Evolutionary conservation across 208 protist species (phyloP), one percentile per base, ranked within the genome.

Genomic region (Porcisia hertigi): DNA sequence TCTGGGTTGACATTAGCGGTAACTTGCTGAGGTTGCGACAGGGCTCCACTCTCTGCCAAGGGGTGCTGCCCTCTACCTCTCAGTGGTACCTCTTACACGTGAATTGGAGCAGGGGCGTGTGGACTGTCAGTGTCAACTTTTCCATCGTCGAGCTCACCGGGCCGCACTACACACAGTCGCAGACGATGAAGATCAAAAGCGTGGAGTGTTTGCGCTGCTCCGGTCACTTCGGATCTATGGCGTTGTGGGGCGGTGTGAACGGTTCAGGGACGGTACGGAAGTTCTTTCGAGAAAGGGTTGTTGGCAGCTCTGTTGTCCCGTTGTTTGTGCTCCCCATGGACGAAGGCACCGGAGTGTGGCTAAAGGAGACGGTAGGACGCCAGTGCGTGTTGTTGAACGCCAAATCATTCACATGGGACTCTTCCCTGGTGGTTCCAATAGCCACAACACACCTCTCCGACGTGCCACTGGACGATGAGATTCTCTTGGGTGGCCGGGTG

Each of bases 241-340:
- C 86, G 55, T 78, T 86, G 60, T 88, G 86, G 86, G 75, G 75
- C 20, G 76, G 73, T 0, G 20, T 47, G 14, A 77, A 73, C 59
- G 80, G 82, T 23, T 60, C 80, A 36, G 76, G 77, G 47, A 71
- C 78, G 16, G 84, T 85, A 41, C 78, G 75, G 39, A 75, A 47
- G 12, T 81, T 78, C 60, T 81, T 77, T 60, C 49, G 74, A 49
- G 78, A 82, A 39, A 67, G 78, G 52, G 43, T 71, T 1, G 78
- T 82, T 9, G 78, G 88, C 43, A 54, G 71, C 45, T 64, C 71
- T 30, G 79, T 82, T 25, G 76, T 75, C n/a, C 73, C 86, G 16
- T 60, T 97, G 12, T 76, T 97, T 47, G 57, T 89, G 66, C 71
- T 95, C 8, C 94, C 94, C 4, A 79, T 97, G 65, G 94, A 97